These are phyloP conservation scores for Leccinum ochraceum DNA, from an alignment of 768 basidiomycete genomes.

Conservation along the genomic window DNA sequence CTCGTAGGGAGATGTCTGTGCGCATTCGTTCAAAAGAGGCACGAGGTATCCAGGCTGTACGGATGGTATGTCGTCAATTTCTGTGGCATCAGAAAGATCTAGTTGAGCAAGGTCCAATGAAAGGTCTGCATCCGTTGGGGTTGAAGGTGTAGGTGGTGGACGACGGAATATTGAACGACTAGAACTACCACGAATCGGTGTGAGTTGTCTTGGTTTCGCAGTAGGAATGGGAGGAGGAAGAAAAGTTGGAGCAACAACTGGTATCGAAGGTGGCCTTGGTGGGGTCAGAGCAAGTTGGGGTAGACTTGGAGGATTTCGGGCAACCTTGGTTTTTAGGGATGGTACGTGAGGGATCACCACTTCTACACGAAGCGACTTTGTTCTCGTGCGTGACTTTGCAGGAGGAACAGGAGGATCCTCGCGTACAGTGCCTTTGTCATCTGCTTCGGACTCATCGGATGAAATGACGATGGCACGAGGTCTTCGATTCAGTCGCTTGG, in stretches of 20 bases:
- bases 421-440: constrained; percentile 14
- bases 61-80: constrained; percentile 47
- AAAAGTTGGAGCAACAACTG: constrained; percentile 1
- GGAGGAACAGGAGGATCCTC: constrained; percentile 8
- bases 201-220: constrained; percentile 58
- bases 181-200: constrained; percentile 58
- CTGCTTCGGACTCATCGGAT: constrained; percentile 51
- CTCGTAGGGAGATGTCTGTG: constrained; percentile 67
- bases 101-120: constrained; percentile 36
- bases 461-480: constrained; percentile 35
- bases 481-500: constrained; percentile 17
- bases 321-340: constrained; percentile 22
- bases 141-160: constrained; percentile 57
- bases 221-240: constrained; percentile 20
- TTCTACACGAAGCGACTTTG: constrained; percentile 34
- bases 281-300: constrained; percentile 3
- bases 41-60: constrained; percentile 53
- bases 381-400: constrained; percentile 17
- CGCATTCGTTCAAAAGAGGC: constrained; percentile 71
- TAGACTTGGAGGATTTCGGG: constrained; percentile 14
- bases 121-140: constrained; percentile 51
- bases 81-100: constrained; percentile 49
- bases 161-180: constrained; percentile 36
- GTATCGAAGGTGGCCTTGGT: constrained; percentile 5
- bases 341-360: constrained; percentile 43